Evolutionary conservation across 192 early-diverging fungal genomes (phyloP), one percentile per base, ranked within the genome.

Genomic region (Obelidium mucronatum): DNA sequence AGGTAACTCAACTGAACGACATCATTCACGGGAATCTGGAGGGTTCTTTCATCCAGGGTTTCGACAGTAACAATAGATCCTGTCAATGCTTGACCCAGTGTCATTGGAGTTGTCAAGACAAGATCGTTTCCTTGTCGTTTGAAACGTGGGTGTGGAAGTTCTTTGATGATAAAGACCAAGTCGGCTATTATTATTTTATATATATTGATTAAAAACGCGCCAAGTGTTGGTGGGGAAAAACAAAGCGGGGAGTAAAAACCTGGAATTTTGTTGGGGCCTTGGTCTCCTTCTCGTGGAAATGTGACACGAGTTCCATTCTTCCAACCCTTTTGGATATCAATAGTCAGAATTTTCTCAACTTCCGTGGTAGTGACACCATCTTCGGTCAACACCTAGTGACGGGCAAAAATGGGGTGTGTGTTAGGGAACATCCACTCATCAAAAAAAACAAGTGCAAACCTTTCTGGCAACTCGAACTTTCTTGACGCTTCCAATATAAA

Each of bases 21-120:
- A 44, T 89, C 85, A 58, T 87, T 85, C 39, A 90, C 75, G 13
- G 87, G 87, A 35, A 90, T 85, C 48, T 78, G 79, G 28, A 90
- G 75, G 31, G 82, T 39, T 39, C 87, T 75, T 8, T 80, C 82
- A 60, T 90, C 89, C 17, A 90, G 72, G 6, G 85, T 87, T 33
- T 74, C 44, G 42, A 90, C 64, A 17, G 85, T 82, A 2, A 89
- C 71, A 40, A 80, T 75, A 11, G 73, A 73, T 24, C 87, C 87
- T 0, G 75, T 74, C 28, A 90, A 75, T 6, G 84, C 89, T 66
- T 89, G 73, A 8, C 75, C 65, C 24, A 90, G 75, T n/a, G 84
- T 62, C 13, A 89, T 55, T n/a, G 68, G 40, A 24, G 74, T 67
- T 13, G 61, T 63, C 51, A 77, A 76, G 3, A 83, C 70, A 26